Base-by-base conservation (phyloP, 352 stramenopile species). In the Blastocystis hominis region DNA sequence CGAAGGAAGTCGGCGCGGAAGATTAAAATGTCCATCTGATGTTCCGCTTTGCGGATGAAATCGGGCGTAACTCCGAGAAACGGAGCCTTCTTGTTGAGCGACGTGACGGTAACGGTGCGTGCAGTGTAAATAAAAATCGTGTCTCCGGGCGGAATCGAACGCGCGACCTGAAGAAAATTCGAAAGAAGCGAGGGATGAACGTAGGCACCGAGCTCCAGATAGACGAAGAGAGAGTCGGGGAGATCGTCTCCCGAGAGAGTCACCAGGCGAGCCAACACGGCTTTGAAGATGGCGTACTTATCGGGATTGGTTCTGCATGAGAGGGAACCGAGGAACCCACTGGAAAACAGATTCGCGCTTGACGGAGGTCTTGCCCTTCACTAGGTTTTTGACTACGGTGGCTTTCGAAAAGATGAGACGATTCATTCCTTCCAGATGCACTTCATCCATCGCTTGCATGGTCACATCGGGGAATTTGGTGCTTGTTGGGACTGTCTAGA, bases 361-460 rank as follows among this genome's bases (percentile, higher is more conserved):
- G 3, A 80, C 46, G 0, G 17, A 61, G 0, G 70, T 63, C 30
- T 80, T 61, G 13, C 46, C 44, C 46, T 80, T 80, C 42, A n/a
- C 53, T 10, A 80, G 20, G 20, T 62, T 63, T 36, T 80, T 80
- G 5, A 80, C 70, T 5, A 80, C 70, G 7, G 10, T 2, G 36
- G 38, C 63, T 64, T 80, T 80, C 47, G 70, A 80, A 42, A 80
- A 80, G 70, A 80, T 66, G 36, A 64, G 70, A 38, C 70, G 70
- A 20, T 38, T 50, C 44, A 64, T 7, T n/a, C 20, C 34, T 2
- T 42, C 38, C 3, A 80, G 15, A 6, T 24, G n/a, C 13, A 80
- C 38, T 20, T 61, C 50, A 64, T 63, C 54, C 70, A 80, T 80
- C 15, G 38, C 44, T 38, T 47, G 70, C 70, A 80, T 80, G 46